A percentile compares a stretch with the other conserved stretches of the same genome.
Conservation (phyloP, 495 filamentous ascomycete genomes). For the Lasiosphaeria hispida region DNA sequence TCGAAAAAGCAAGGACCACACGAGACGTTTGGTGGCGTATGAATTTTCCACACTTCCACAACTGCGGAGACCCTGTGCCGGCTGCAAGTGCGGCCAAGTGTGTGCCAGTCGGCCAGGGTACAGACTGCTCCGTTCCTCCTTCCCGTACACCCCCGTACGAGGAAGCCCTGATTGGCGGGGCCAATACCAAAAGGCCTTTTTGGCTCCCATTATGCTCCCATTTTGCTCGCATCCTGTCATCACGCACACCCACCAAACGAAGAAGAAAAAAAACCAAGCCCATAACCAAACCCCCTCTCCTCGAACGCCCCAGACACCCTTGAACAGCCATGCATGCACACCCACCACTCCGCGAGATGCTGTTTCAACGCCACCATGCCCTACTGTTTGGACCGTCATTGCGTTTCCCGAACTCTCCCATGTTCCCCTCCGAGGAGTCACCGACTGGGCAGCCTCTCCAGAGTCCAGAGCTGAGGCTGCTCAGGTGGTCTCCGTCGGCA, state of each 20-base stretch:
- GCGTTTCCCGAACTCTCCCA: slow-evolving; percentile 1
- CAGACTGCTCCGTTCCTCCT: too few species aligned
- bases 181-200: not conserved
- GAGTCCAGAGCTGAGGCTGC: too few species aligned
- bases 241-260: slow-evolving; percentile 12
- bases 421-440: not conserved
- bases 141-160: too few species aligned
- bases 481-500: too few species aligned
- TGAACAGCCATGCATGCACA: slow-evolving; percentile 14
- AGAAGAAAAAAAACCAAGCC: slow-evolving; percentile 11
- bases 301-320: slow-evolving; percentile 2
- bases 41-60: slow-evolving; percentile 25
- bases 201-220: not conserved
- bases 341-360: slow-evolving; percentile 12
- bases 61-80: slow-evolving; percentile 8
- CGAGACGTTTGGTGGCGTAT: slow-evolving; percentile 27
- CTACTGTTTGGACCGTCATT: slow-evolving; percentile 8
- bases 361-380: slow-evolving; percentile 19
- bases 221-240: slow-evolving; percentile 22
- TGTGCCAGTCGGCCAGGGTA: too few species aligned
- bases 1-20: slow-evolving; percentile 20
- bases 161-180: too few species aligned
- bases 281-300: slow-evolving; percentile 12
- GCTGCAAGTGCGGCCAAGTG: not conserved
- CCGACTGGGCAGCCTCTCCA: not conserved